Percentiles rank a stretch among this genome's conserved stretches.
Conservation (phyloP, 2,329 filamentous ascomycete genomes). For the Anthostomella pinea region DNA sequence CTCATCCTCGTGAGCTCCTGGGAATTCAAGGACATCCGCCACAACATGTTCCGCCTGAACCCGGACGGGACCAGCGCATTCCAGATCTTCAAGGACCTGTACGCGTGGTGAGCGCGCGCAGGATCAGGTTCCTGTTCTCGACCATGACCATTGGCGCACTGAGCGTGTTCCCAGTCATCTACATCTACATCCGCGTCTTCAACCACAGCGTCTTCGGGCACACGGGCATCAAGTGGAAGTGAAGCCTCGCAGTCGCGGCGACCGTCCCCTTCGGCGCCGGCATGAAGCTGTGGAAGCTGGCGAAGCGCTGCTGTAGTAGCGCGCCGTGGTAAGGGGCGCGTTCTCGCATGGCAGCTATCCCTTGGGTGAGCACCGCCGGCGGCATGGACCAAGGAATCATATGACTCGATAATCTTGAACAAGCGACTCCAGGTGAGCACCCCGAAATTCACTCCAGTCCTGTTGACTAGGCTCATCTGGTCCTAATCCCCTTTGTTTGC, state of each 20-base stretch:
- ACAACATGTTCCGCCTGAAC: conserved; percentile 68
- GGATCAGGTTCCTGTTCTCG: conserved; percentile 70
- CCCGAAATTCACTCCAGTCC: too few species aligned
- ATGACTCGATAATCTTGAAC: too few species aligned
- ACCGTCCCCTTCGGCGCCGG: conserved; percentile 52
- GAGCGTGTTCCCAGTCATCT: conserved; percentile 66
- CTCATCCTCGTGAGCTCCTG: conserved; percentile 71
- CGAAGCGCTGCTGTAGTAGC: too few species aligned
- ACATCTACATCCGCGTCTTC: conserved; percentile 72
- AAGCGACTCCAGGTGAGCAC: too few species aligned
- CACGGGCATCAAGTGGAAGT: conserved; percentile 70
- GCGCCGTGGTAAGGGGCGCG: too few species aligned
- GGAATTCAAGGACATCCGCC: conserved; percentile 73
- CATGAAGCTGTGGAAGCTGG: conserved; percentile 58
- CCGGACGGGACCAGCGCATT: conserved; percentile 49
- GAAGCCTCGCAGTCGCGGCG: conserved; percentile 64
- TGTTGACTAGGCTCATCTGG: too few species aligned
- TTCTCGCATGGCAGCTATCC: too few species aligned
- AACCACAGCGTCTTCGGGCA: conserved; percentile 73
- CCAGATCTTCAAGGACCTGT: conserved; percentile 60
- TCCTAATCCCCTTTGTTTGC: too few species aligned
- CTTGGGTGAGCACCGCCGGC: too few species aligned
- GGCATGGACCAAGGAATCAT: too few species aligned
- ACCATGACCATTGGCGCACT: conserved; percentile 58
- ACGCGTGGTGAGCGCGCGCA: too few species aligned